Evolutionary conservation across 768 basidiomycete species (phyloP).

Genomic region (Wakefieldia striispora): DNA sequence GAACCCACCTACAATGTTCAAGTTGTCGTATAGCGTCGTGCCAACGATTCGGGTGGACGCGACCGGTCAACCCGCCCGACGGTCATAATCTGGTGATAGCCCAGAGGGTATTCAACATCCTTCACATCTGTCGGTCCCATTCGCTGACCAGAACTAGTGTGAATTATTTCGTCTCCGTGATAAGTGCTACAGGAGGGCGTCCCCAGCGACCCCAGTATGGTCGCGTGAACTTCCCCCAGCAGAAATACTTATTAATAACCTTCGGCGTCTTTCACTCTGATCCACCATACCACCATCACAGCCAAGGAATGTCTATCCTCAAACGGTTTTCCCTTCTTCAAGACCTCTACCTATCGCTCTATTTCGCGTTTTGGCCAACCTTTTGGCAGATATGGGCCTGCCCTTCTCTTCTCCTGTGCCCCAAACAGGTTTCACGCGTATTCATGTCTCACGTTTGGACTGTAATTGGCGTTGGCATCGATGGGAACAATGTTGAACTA

Average conservation of each 20-base stretch:
- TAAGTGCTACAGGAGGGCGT: background rate
- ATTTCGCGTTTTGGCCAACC: conserved; percentile 44
- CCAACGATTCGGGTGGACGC: no score
- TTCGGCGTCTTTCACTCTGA: background rate
- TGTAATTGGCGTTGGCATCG: conserved; percentile 44
- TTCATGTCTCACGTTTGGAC: conserved; percentile 64
- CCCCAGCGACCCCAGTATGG: conserved; percentile 4
- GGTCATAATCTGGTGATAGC: no score
- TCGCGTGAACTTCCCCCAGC: background rate
- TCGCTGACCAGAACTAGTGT: no score
- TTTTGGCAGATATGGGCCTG: conserved; percentile 35
- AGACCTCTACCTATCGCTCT: conserved; percentile 42
- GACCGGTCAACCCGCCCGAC: no score
- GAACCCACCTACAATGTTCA: no score
- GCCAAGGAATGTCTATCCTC: conserved; percentile 14
- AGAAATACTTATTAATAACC: background rate
- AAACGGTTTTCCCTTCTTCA: conserved; percentile 35
- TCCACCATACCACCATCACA: conserved; percentile 2
- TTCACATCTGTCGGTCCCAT: no score
- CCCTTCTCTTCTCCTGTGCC: conserved; percentile 48
- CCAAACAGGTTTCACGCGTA: conserved; percentile 44
- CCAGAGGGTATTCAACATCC: no score
- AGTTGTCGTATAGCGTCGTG: no score
- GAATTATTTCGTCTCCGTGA: no score
- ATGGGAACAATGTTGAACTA: conserved; percentile 38